Base-by-base conservation (phyloP, 352 stramenopile species). In the Globisporangium lucens region DNA sequence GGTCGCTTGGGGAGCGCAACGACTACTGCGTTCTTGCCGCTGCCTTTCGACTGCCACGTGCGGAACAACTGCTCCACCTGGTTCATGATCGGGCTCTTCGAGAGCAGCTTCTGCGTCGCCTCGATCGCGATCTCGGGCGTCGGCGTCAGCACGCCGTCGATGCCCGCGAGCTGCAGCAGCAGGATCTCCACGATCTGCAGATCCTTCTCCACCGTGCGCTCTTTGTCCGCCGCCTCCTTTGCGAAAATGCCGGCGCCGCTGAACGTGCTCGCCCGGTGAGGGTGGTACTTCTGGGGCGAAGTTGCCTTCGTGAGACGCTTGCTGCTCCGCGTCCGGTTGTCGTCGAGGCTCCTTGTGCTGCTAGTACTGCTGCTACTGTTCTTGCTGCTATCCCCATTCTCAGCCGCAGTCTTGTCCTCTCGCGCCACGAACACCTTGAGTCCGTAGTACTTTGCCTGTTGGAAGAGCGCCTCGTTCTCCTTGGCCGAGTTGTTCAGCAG, bases 41-140 rank as follows among this genome's bases (percentile, higher is more conserved):
- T 70, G 57, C 68, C 72, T 53, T 75, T 73, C n/a, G 63, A 62
- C 38, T 79, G 75, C 75, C 75, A 80, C 51, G 67, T 68, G n/a
- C 52, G 66, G 27, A 82, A 78, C 33, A 79, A 52, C 63, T 80
- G 70, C 47, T 82, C 67, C 9, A 74, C 75, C 36, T 80, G 65
- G 15, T 65, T 51, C 64, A 78, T 75, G 36, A 72, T 72, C 22
- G 72, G 59, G n/a, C 49, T 72, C 30, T 76, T 78, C 0, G 59
- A 49, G 6, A 36, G 56, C n/a, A 78, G 71, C 29, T 75, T 74
- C 22, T 78, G 35, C 22, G 47, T 41, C 2, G 75, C 75, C 24
- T 79, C 71, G 15, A 75, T 13, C 2, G 67, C 73, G 12, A 74
- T 63, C 13, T 75, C 70, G 20, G 71, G 67, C 17, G 69, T 68